Evolutionary conservation across 306 rosid genomes (phyloP).

Genomic region (Cicer pinnatifidum): DNA sequence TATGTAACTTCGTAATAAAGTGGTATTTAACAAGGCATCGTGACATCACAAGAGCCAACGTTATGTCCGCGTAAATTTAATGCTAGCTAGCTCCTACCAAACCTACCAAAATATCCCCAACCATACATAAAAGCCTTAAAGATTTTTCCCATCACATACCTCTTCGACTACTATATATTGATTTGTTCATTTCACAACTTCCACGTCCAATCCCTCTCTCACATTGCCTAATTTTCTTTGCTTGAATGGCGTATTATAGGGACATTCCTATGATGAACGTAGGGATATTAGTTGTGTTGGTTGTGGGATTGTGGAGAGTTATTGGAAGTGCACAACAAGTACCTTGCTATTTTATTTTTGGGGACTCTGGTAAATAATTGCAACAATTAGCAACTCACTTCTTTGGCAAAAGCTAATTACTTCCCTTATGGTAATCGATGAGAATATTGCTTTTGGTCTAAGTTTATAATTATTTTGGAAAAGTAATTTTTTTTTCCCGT

Average conservation of each 20-base stretch:
- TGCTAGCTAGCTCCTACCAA: constrained; percentile 48
- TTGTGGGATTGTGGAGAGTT: constrained; percentile 45
- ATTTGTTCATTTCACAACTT: neutral
- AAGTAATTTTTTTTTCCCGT: neutral
- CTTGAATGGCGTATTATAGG: constrained; percentile 1
- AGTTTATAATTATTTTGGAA: neutral
- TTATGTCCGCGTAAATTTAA: constrained; percentile 76
- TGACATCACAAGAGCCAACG: neutral
- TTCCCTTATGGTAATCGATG: constrained; percentile 84
- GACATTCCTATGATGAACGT: constrained; percentile 9
- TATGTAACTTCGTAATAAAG: too few species aligned
- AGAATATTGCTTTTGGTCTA: constrained; percentile 31
- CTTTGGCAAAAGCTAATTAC: constrained; percentile 83
- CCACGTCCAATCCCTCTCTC: constrained; percentile 43
- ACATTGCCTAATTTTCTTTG: neutral
- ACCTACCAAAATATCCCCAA: constrained; percentile 50
- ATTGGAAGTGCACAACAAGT: constrained; percentile 64
- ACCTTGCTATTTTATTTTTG: constrained; percentile 92
- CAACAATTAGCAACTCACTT: constrained; percentile 73
- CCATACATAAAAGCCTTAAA: constrained; percentile 48
- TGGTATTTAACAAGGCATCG: too few species aligned
- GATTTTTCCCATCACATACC: neutral
- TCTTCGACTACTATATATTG: constrained; percentile 51
- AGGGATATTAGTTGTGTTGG: constrained; percentile 39
- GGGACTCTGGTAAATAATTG: constrained; percentile 97